A percentile compares a stretch with the other conserved stretches of the same genome.
Conservation (phyloP, 345 rosid genomes). For the Stellera chamaejasme region DNA sequence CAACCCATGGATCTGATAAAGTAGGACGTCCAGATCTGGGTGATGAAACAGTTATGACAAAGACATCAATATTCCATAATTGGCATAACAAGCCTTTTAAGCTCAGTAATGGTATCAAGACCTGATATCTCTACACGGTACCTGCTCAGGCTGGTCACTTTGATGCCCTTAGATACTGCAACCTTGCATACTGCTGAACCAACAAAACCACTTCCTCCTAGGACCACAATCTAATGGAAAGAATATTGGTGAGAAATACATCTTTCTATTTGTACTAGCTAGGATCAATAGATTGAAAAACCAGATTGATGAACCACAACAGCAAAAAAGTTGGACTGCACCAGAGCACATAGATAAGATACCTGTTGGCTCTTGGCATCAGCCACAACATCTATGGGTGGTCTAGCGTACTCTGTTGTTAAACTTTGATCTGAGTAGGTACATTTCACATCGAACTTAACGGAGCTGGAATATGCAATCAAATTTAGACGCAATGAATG, state of each 20-base stretch:
- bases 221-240: slow-evolving; percentile 67
- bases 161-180: slow-evolving; percentile 74
- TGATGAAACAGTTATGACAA: slow-evolving; percentile 7
- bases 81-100: background rate
- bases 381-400: slow-evolving; percentile 64
- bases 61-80: background rate
- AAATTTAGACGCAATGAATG: too few relatives aligned
- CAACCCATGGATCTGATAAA: slow-evolving; percentile 64
- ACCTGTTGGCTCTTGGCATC: slow-evolving; percentile 71
- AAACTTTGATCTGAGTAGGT: slow-evolving; percentile 49
- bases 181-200: slow-evolving; percentile 95
- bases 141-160: slow-evolving; percentile 87
- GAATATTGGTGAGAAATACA: slow-evolving; percentile 13
- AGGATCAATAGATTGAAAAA: too few relatives aligned
- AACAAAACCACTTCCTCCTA: slow-evolving; percentile 88
- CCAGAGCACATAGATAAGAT: background rate
- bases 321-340: slow-evolving; percentile 1
- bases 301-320: background rate
- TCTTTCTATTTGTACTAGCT: background rate
- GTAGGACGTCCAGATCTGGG: slow-evolving; percentile 83
- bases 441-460: slow-evolving; percentile 52
- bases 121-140: slow-evolving; percentile 3
- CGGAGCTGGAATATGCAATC: slow-evolving; percentile 23
- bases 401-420: slow-evolving; percentile 25
- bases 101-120: too few relatives aligned